Conservation (phyloP, 208 protist species). For the Herpetomonas muscarum region DNA sequence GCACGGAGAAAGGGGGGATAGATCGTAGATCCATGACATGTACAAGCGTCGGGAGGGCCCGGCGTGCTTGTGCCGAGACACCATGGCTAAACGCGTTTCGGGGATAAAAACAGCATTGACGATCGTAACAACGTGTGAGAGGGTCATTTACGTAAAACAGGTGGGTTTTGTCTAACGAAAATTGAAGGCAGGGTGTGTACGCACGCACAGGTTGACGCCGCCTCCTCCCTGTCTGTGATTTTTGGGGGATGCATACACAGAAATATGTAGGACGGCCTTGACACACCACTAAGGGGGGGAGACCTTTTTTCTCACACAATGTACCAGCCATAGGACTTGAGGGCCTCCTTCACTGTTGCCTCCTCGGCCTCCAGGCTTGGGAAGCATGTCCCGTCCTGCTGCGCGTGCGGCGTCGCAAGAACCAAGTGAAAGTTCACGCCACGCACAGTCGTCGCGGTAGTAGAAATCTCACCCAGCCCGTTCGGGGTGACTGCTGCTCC, state of each 20-base stretch:
- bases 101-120: no score
- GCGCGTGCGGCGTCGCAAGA: neutral
- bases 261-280: slow-evolving; percentile 1
- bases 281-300: neutral
- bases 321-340: slow-evolving; percentile 21
- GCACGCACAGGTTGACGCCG: no score
- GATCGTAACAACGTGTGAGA: no score
- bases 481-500: neutral
- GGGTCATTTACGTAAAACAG: no score
- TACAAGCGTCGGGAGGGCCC: no score
- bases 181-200: no score
- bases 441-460: slow-evolving; percentile 1
- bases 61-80: no score
- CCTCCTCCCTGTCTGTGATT: no score
- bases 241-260: no score
- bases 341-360: slow-evolving; percentile 13
- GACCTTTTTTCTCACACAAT: slow-evolving; percentile 4
- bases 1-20: neutral
- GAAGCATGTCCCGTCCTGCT: neutral
- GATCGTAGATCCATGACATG: no score
- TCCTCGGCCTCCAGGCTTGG: neutral
- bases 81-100: no score
- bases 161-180: no score
- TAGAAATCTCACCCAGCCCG: neutral
- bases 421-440: neutral